phyloP scores from a whole-genome alignment of 805 yeast species.

The Starmerella potacharoeniae region DNA sequence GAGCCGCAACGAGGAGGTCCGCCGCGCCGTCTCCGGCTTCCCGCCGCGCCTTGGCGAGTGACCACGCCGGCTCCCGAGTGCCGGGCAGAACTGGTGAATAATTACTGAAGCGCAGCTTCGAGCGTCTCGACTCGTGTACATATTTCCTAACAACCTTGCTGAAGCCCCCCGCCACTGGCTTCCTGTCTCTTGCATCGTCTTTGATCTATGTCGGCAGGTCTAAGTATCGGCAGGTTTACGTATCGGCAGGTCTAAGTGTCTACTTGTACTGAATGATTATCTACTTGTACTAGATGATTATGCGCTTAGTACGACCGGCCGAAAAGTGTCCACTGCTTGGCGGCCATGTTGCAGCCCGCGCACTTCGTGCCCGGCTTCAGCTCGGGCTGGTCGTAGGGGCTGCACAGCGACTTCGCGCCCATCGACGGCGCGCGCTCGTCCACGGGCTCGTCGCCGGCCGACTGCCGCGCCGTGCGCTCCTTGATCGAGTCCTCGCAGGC shows the following conservation, averaged over 20 bases:
- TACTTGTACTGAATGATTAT: background rate
- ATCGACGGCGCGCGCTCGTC: conserved; percentile 96
- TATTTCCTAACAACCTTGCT: no score
- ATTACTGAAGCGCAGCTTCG: no score
- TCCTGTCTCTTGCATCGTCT: no score
- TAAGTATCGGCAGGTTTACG: no score
- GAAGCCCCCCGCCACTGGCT: no score
- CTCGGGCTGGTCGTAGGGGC: conserved; percentile 85
- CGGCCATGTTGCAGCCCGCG: conserved; percentile 68
- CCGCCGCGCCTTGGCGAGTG: background rate
- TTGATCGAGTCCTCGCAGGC: conserved; percentile 97
- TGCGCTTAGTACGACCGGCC: conserved; percentile 76
- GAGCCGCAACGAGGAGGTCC: conserved; percentile 17
- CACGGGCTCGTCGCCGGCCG: conserved; percentile 67
- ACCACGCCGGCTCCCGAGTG: no score
- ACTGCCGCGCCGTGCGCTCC: conserved; percentile 67
- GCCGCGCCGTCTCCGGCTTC: conserved; percentile 2
- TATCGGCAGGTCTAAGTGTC: no score
- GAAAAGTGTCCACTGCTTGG: conserved; percentile 81
- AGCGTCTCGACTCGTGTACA: no score
- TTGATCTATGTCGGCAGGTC: no score
- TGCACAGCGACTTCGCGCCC: conserved; percentile 99
- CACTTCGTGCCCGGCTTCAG: conserved; percentile 73
- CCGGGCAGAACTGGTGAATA: no score
- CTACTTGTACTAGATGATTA: background rate